Evolutionary conservation across 768 basidiomycete genomes (phyloP).

Genomic region (Boletellus emodensis): DNA sequence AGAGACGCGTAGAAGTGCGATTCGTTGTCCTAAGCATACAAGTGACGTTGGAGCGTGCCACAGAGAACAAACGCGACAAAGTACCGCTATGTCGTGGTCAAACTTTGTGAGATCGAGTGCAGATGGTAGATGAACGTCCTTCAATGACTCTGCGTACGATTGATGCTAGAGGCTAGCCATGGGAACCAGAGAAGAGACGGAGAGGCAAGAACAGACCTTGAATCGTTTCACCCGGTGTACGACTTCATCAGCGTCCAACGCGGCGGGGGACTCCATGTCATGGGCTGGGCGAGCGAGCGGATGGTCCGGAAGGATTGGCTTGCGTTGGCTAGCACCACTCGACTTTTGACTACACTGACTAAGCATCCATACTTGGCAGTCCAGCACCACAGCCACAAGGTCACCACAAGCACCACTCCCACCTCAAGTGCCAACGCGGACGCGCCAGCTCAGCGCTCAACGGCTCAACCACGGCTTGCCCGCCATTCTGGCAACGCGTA

Average conservation of each 20-base stretch:
- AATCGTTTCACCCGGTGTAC: conserved; percentile 45
- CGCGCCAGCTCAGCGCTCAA: background rate
- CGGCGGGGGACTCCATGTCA: conserved; percentile 9
- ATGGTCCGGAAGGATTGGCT: too few relatives aligned
- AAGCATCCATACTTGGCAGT: conserved; percentile 5
- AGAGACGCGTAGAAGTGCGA: conserved; percentile 77
- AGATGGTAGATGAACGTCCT: conserved; percentile 69
- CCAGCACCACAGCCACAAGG: too few relatives aligned
- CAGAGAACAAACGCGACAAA: background rate
- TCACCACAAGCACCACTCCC: too few relatives aligned
- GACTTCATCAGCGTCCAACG: conserved; percentile 18
- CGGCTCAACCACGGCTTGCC: background rate
- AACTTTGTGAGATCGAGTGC: conserved; percentile 52
- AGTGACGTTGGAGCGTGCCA: background rate
- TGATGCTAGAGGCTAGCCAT: conserved; percentile 49
- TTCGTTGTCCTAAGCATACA: conserved; percentile 56
- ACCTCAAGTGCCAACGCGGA: too few relatives aligned
- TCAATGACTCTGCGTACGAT: conserved; percentile 64
- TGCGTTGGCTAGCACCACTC: background rate
- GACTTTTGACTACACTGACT: conserved; percentile 4
- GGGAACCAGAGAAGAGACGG: background rate
- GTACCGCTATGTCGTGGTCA: conserved; percentile 56
- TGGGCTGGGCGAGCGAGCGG: background rate
- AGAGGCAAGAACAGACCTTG: conserved; percentile 35
- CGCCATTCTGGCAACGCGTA: background rate